A percentile compares a stretch with the other conserved stretches of the same genome.
phyloP scores from a whole-genome alignment of 148 eudicot species.

The Fagopyrum esculentum region DNA sequence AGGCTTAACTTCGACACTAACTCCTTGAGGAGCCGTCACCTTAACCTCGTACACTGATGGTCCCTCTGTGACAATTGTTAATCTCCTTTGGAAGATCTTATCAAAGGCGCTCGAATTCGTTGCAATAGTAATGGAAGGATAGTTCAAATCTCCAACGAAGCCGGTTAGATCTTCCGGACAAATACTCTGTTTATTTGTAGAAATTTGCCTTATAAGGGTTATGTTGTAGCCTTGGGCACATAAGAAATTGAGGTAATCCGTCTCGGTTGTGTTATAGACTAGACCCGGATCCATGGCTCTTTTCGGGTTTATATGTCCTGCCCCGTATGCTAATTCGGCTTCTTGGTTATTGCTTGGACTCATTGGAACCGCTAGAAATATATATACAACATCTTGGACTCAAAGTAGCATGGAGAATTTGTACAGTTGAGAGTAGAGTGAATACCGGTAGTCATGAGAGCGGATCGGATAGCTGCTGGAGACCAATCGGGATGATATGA shows the following conservation, averaged over 20 bases:
- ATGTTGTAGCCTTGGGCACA: constrained; percentile 25
- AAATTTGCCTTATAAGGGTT: constrained; percentile 8
- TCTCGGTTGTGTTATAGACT: constrained; percentile 21
- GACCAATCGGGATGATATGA: constrained; percentile 56
- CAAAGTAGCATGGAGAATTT: too few species aligned
- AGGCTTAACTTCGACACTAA: constrained; percentile 24
- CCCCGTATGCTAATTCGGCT: constrained; percentile 30
- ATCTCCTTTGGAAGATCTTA: constrained; percentile 19
- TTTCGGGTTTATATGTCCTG: constrained; percentile 29
- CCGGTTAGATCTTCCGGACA: neutral
- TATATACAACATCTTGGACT: neutral
- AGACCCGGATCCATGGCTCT: constrained; percentile 31
- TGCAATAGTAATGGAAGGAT: constrained; percentile 28
- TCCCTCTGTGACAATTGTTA: constrained; percentile 31
- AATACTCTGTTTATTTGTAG: constrained; percentile 13
- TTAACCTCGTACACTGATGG: constrained; percentile 17
- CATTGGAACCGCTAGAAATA: constrained; percentile 23
- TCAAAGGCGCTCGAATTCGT: constrained; percentile 15
- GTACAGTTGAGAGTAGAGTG: too few species aligned
- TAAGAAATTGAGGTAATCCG: constrained; percentile 32
- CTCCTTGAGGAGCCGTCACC: neutral
- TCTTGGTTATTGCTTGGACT: constrained; percentile 11
- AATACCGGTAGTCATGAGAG: constrained; percentile 63
- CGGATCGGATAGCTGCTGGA: constrained; percentile 63
- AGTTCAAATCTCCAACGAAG: constrained; percentile 22